Evolutionary conservation across 1,139 yeast species (phyloP).

Genomic region (Geotrichum aggregatum): DNA sequence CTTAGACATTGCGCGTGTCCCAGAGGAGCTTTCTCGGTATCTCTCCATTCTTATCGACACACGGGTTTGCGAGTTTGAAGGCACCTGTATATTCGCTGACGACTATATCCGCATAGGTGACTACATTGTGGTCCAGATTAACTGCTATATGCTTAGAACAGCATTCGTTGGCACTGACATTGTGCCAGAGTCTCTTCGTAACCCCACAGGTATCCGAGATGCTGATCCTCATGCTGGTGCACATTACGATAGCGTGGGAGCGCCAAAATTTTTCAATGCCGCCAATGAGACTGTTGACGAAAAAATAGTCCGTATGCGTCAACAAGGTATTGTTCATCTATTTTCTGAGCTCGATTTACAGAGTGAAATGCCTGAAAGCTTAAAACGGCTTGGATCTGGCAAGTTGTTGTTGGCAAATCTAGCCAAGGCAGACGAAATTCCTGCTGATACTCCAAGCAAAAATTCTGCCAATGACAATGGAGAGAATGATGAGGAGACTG

Average conservation of each 20-base stretch:
- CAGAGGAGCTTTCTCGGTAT: conserved; percentile 67
- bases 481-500: conserved; percentile 37
- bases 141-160: conserved; percentile 52
- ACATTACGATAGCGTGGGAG: conserved; percentile 2
- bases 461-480: conserved; percentile 20
- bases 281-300: conserved; percentile 55
- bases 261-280: conserved; percentile 27
- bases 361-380: conserved; percentile 27
- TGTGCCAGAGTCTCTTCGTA: conserved; percentile 17
- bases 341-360: conserved; percentile 49
- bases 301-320: conserved; percentile 50
- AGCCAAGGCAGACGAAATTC: conserved; percentile 29
- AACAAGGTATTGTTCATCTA: conserved; percentile 53
- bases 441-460: conserved; percentile 33
- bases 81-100: conserved; percentile 57
- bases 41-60: conserved; percentile 63
- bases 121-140: conserved; percentile 58
- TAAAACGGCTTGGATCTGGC: conserved; percentile 27
- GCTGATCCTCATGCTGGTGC: conserved; percentile 5
- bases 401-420: conserved; percentile 21
- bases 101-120: conserved; percentile 68
- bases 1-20: conserved; percentile 74
- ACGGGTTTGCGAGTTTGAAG: conserved; percentile 53
- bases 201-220: conserved; percentile 3
- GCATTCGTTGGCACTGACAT: conserved; percentile 45